phyloP scores from a whole-genome alignment of 345 rosid species.

The Garcia nutans region DNA sequence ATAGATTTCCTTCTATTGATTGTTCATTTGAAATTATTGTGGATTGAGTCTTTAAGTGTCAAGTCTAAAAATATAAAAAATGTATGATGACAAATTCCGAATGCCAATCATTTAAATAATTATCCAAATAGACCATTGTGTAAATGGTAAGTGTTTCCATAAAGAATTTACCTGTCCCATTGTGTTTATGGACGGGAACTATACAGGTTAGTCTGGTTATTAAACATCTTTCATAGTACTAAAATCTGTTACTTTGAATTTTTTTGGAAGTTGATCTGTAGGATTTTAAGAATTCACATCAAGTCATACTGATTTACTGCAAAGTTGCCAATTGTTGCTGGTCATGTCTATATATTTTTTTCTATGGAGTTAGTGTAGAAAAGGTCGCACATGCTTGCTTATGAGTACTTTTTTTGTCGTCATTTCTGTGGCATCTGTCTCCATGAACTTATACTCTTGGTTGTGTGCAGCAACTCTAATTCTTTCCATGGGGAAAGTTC shows the following conservation, averaged over 20 bases:
- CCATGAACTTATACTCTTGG: not conserved
- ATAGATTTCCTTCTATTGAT: too few species aligned
- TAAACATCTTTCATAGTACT: not conserved
- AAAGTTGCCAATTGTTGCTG: not conserved
- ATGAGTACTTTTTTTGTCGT: not conserved
- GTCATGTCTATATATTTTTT: not conserved
- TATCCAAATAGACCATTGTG: too few species aligned
- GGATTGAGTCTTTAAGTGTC: too few species aligned
- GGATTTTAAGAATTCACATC: not conserved
- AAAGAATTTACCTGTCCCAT: not conserved
- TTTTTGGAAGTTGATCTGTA: not conserved
- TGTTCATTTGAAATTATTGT: too few species aligned
- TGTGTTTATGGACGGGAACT: not conserved
- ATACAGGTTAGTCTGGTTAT: not conserved
- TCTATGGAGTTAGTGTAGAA: not conserved
- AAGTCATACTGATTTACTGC: not conserved
- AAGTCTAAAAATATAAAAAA: too few species aligned
- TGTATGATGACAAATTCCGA: too few species aligned
- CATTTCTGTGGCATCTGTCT: constrained; percentile 9
- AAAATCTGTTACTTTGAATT: not conserved
- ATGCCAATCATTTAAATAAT: too few species aligned
- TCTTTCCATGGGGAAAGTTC: constrained; percentile 37
- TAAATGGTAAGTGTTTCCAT: not conserved
- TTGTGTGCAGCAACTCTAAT: constrained; percentile 39
- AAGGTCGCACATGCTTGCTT: not conserved